A percentile compares a stretch with the other conserved stretches of the same genome.
These are phyloP conservation scores for Lyophyllum atratum DNA, from an alignment of 768 basidiomycete genomes.

Conservation along the genomic window DNA sequence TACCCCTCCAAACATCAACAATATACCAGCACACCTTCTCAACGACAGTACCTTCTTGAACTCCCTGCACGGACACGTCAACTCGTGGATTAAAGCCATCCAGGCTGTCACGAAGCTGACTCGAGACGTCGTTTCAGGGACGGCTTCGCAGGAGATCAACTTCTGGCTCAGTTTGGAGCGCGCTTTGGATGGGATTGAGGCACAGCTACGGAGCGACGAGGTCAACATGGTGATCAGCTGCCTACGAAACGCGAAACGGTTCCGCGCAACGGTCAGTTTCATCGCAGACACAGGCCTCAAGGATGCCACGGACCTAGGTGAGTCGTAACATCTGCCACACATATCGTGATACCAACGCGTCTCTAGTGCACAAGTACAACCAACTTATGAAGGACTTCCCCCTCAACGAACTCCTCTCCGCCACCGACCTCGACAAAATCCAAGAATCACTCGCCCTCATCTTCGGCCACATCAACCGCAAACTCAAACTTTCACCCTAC, in stretches of 20 bases:
- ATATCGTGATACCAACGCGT: background rate
- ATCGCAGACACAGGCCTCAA: conserved; percentile 97
- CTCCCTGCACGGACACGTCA: conserved; percentile 89
- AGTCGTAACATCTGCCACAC: conserved; percentile 24
- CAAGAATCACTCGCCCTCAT: conserved; percentile 87
- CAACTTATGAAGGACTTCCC: conserved; percentile 99
- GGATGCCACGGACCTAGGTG: conserved; percentile 87
- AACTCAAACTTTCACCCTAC: conserved; percentile 94
- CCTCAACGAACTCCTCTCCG: conserved; percentile 92
- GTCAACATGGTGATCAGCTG: conserved; percentile 94
- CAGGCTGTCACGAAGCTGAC: conserved; percentile 96
- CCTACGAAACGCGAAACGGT: conserved; percentile 93
- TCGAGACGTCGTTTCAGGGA: conserved; percentile 90
- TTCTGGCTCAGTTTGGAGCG: conserved; percentile 97
- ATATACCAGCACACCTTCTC: conserved; percentile 71
- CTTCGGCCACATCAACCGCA: conserved; percentile 93
- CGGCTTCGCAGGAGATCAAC: conserved; percentile 98
- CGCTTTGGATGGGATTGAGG: conserved; percentile 90
- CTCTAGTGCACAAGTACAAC: conserved; percentile 93
- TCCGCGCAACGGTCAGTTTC: conserved; percentile 96
- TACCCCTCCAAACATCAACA: conserved; percentile 72
- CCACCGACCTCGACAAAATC: conserved; percentile 94
- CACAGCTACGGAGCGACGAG: conserved; percentile 88
- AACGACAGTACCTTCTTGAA: conserved; percentile 93
- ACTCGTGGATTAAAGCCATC: conserved; percentile 97